phyloP scores from a whole-genome alignment of 2,329 filamentous ascomycete genomes.

The Epicoccum nigrum region DNA sequence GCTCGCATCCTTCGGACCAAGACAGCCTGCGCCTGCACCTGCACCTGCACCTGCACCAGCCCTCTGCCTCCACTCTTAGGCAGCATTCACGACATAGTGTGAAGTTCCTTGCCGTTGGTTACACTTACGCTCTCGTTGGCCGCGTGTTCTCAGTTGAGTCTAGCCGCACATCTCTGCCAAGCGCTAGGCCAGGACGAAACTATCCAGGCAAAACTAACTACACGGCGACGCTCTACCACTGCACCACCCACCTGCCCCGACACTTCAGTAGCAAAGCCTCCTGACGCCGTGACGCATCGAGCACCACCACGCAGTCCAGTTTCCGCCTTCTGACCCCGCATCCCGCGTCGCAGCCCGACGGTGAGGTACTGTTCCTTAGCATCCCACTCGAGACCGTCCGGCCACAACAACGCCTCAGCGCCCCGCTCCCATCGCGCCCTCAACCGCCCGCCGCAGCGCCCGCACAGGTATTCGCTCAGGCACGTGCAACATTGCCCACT shows the following conservation, averaged over 20 bases:
- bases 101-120: constrained; percentile 6
- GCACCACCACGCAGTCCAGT: constrained; percentile 20
- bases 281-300: constrained; percentile 30
- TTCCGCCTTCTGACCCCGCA: constrained; percentile 22
- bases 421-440: constrained; percentile 37
- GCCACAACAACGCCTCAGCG: constrained; percentile 44
- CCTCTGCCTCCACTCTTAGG: constrained; percentile 2
- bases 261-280: constrained; percentile 23
- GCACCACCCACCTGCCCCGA: constrained; percentile 33
- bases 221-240: constrained; percentile 37
- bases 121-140: constrained; percentile 18
- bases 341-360: constrained; percentile 37
- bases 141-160: constrained; percentile 26
- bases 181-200: constrained; percentile 28
- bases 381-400: constrained; percentile 45
- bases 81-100: no score
- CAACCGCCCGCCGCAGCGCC: constrained; percentile 36
- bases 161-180: constrained; percentile 27
- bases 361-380: constrained; percentile 44
- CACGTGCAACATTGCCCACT: constrained; percentile 38
- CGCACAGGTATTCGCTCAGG: constrained; percentile 36
- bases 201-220: constrained; percentile 31
- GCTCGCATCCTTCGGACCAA: constrained; percentile 8
- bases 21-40: no score
- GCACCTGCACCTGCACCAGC: neutral